phyloP scores from a whole-genome alignment of 768 basidiomycete genomes.

The Tricholoma furcatifolium region DNA sequence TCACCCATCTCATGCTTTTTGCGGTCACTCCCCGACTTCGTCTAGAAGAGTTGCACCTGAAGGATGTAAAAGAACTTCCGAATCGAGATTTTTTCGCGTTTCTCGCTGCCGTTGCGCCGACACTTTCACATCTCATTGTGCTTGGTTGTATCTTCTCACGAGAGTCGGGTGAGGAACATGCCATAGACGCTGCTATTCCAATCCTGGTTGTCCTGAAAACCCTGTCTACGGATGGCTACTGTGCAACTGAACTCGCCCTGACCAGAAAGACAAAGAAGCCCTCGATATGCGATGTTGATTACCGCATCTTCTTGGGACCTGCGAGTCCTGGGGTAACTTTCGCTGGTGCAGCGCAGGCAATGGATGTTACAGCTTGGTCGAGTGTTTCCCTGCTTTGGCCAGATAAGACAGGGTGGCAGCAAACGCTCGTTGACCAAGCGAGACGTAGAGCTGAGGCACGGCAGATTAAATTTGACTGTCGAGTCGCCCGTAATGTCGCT shows the following conservation, averaged over 20 bases:
- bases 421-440: not conserved
- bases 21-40: not conserved
- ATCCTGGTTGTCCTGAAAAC: not conserved
- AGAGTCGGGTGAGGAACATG: not conserved
- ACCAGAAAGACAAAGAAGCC: not conserved
- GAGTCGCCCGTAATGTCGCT: not conserved
- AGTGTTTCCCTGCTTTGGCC: not conserved
- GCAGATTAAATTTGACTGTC: not conserved
- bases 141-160: not conserved
- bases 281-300: not conserved
- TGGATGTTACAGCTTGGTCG: not conserved
- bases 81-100: constrained; percentile 2
- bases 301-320: not conserved
- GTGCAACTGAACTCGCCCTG: not conserved
- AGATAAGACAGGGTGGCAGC: not conserved
- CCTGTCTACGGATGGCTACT: not conserved
- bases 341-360: not conserved
- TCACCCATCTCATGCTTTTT: constrained; percentile 6
- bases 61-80: not conserved
- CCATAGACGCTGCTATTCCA: constrained; percentile 5
- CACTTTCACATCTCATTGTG: not conserved
- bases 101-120: constrained; percentile 2
- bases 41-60: not conserved
- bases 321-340: not conserved
- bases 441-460: not conserved